Conservation (phyloP, 805 yeast species). For the Wickerhamomyces sydowiorum region DNA sequence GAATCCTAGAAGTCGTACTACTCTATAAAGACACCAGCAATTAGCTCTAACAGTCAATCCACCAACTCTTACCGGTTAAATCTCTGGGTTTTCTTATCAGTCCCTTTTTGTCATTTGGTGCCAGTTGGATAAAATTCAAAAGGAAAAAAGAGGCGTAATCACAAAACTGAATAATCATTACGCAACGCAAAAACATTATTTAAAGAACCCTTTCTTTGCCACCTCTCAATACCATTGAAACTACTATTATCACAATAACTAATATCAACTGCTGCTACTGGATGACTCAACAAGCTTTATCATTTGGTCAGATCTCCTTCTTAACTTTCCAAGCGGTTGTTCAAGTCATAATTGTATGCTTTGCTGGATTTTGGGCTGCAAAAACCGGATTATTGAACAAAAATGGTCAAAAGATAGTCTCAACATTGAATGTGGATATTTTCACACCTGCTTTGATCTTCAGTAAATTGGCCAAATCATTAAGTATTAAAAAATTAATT, state of each 20-base stretch:
- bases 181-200: no score
- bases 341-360: conserved; percentile 81
- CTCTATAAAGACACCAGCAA: no score
- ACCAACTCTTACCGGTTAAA: no score
- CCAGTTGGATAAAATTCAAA: no score
- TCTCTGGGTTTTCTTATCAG: no score
- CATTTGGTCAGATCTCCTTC: conserved; percentile 32
- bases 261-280: not conserved
- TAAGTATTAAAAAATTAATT: conserved; percentile 68
- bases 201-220: not conserved
- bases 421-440: conserved; percentile 77
- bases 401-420: conserved; percentile 70
- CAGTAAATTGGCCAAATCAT: conserved; percentile 62
- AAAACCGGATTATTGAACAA: conserved; percentile 62
- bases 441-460: conserved; percentile 96
- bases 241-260: not conserved
- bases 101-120: no score
- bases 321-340: conserved; percentile 88
- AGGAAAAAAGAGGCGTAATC: no score
- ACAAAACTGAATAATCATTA: no score
- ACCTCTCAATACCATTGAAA: not conserved
- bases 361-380: conserved; percentile 85
- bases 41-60: no score
- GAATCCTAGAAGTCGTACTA: no score
- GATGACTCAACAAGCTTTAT: conserved; percentile 2